A percentile compares a stretch with the other conserved stretches of the same genome.
These are phyloP conservation scores for Microbotryum violaceum DNA, from an alignment of 1,284 basidiomycete genomes.

Conservation along the genomic window DNA sequence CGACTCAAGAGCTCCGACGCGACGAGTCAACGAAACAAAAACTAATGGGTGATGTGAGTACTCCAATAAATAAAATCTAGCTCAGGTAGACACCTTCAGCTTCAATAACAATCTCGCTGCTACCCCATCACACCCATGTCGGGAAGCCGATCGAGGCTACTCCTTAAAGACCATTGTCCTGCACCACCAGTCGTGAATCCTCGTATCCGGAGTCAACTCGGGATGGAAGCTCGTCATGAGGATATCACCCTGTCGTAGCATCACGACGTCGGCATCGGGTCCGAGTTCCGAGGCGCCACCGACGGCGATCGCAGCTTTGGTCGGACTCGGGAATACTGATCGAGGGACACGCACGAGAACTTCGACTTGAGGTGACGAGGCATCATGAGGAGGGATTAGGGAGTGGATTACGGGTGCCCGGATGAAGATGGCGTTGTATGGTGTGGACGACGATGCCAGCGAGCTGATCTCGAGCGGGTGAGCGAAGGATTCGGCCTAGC, in stretches of 20 bases:
- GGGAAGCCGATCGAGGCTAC: too few species aligned
- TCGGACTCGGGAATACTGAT: slow-evolving; percentile 36
- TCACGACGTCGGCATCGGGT: slow-evolving; percentile 65
- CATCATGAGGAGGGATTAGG: slow-evolving; percentile 9
- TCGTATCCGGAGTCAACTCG: slow-evolving; percentile 75
- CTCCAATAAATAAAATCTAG: too few species aligned
- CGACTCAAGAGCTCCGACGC: too few species aligned
- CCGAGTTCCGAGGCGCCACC: slow-evolving; percentile 35
- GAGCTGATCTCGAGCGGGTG: slow-evolving; percentile 60
- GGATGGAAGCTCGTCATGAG: slow-evolving; percentile 91
- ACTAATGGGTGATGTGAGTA: too few species aligned
- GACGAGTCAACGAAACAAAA: too few species aligned
- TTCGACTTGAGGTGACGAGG: slow-evolving; percentile 39
- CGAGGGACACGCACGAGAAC: slow-evolving; percentile 67
- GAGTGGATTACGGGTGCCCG: slow-evolving; percentile 65
- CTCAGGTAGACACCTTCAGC: too few species aligned
- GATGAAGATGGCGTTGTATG: slow-evolving; percentile 87
- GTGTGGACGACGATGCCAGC: slow-evolving; percentile 53
- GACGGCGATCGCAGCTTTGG: slow-evolving; percentile 43
- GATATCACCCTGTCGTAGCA: slow-evolving; percentile 73
- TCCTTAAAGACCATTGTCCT: slow-evolving; percentile 11
- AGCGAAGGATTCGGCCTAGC: slow-evolving; percentile 81
- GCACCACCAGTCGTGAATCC: slow-evolving; percentile 66
- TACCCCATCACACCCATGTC: too few species aligned
- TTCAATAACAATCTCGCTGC: too few species aligned